These are phyloP conservation scores for Candida ovalis DNA, from an alignment of 805 yeast species.

Conservation along the genomic window DNA sequence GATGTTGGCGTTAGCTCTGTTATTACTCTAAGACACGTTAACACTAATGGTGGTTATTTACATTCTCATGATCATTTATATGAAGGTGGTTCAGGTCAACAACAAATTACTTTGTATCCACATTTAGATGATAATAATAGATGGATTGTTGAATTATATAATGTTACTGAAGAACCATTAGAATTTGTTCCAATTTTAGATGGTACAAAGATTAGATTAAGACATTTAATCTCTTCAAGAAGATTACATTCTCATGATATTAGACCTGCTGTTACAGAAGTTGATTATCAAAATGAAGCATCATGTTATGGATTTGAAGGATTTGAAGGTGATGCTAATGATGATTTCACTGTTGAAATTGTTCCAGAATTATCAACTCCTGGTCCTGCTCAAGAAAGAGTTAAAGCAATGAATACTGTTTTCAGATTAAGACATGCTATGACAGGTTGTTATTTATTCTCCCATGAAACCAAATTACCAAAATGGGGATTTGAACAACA, in stretches of 20 bases:
- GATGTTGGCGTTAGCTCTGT: constrained; percentile 72
- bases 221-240: constrained; percentile 52
- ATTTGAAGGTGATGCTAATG: constrained; percentile 79
- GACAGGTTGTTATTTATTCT: constrained; percentile 73
- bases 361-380: constrained; percentile 48
- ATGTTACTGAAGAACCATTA: constrained; percentile 51
- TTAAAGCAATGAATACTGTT: constrained; percentile 65
- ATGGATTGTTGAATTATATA: constrained; percentile 68
- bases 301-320: constrained; percentile 74
- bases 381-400: constrained; percentile 49
- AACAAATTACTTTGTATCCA: constrained; percentile 77
- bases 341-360: constrained; percentile 75
- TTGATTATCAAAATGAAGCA: constrained; percentile 83
- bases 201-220: constrained; percentile 68
- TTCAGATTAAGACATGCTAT: constrained; percentile 76
- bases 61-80: constrained; percentile 75
- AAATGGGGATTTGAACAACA: constrained; percentile 83
- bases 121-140: constrained; percentile 72
- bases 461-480: constrained; percentile 73
- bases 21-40: constrained; percentile 63
- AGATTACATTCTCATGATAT: constrained; percentile 83
- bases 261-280: constrained; percentile 70
- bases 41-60: constrained; percentile 74
- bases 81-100: constrained; percentile 80
- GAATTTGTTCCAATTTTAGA: constrained; percentile 60